Conservation (phyloP, 192 early-diverging fungal genomes). For the Coemansia sp. region DNA sequence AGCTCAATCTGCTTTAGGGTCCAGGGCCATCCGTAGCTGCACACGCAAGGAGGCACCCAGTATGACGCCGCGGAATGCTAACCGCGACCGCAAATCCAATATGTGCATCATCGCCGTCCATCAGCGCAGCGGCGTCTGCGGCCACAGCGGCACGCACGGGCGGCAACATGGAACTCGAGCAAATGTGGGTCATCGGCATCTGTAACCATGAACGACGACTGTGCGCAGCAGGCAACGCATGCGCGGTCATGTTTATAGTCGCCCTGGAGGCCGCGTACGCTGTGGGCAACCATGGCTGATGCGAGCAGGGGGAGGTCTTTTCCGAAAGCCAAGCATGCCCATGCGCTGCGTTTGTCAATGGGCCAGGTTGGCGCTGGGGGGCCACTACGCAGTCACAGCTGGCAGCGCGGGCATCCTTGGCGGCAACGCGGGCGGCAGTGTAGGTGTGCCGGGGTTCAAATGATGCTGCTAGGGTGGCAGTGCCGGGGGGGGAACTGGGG, state of each 20-base stretch:
- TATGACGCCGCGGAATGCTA: slow-evolving; percentile 59
- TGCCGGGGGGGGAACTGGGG: no score
- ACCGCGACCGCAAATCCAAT: no score
- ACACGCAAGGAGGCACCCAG: no score
- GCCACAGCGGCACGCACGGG: slow-evolving; percentile 54
- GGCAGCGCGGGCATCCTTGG: slow-evolving; percentile 55
- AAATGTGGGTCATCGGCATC: slow-evolving; percentile 23
- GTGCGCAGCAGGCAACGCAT: slow-evolving; percentile 56
- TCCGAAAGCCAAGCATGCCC: slow-evolving; percentile 41
- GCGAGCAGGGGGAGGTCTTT: slow-evolving; percentile 55
- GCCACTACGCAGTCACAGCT: slow-evolving; percentile 54
- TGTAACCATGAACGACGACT: slow-evolving; percentile 52
- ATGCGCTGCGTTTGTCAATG: slow-evolving; percentile 50
- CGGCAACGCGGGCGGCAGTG: slow-evolving; percentile 51
- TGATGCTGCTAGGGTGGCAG: slow-evolving; percentile 52
- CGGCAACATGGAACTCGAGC: slow-evolving; percentile 58
- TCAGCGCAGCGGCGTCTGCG: slow-evolving; percentile 53
- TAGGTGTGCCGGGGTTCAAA: slow-evolving; percentile 55
- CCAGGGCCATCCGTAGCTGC: no score
- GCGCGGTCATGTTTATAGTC: slow-evolving; percentile 58
- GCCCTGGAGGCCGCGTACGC: slow-evolving; percentile 57
- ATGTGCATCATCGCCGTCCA: slow-evolving; percentile 52
- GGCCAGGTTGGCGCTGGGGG: no score
- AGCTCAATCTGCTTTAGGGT: slow-evolving; percentile 28
- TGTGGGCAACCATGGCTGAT: slow-evolving; percentile 43